Evolutionary conservation across 2,329 filamentous ascomycete genomes (phyloP), one percentile per base, ranked within the genome.

Genomic region (Drechslerella coelobrocha): DNA sequence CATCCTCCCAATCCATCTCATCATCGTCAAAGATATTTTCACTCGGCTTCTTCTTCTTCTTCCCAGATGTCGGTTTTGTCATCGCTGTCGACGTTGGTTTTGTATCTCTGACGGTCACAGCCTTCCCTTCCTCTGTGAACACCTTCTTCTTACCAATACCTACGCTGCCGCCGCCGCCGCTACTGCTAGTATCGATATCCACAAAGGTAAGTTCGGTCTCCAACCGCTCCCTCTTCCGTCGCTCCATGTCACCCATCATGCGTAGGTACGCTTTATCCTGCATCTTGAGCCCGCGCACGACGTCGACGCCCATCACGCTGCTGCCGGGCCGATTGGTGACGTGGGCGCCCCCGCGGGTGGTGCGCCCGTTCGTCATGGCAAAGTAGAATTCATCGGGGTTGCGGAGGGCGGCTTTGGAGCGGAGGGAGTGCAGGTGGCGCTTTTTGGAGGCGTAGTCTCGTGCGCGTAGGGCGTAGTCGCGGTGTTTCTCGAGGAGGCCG

Each of bases 401-500:
- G 74, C 86, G 84, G 39, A 87, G 84, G 65, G 85, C 79, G 3
- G 85, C 87, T 76, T 89, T 89, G 65, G 83, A 80, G 51, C 83
- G 82, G 53, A 89, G 83, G 26, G 79, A 79, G 76, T 85, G 85
- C 69, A 89, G 83, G 59, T 84, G 81, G 0, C 79, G 78, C 77
- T 89, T 86, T 76, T 89, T 89, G 78, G 84, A 83, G 76, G 86
- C 86, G 82, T 85, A 87, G 77, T 89, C 87, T 74, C 83, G 81
- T 24, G 87, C 85, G 72, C 87, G 86, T 55, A 86, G 84, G 50
- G 83, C 82, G 79, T 89, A 88, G 78, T 89, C 86, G 83, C 84
- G 69, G 41, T 17, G 29, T 82, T 99, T 97, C 80, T 97, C 94
- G 72, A 97, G 87, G 21, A 97, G 85, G 73, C 94, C 94, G 81